Evolutionary conservation across 2,329 filamentous ascomycete genomes (phyloP).

Genomic region (Colletotrichum musicola): DNA sequence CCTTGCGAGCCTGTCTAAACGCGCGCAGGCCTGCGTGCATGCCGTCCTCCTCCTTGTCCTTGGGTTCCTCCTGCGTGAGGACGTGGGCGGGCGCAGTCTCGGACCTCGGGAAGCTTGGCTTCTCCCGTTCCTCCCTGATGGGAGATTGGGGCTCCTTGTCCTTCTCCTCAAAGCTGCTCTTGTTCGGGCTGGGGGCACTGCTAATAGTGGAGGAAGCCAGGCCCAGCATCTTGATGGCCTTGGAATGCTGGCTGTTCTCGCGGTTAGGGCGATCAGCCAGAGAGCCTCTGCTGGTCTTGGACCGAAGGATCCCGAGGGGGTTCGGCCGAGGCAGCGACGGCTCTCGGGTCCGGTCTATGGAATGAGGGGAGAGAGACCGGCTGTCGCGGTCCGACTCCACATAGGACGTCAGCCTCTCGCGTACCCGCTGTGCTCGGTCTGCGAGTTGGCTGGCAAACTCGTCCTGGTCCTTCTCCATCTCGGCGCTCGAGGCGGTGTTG

Average conservation of each 20-base stretch:
- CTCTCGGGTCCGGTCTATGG: conserved; percentile 53
- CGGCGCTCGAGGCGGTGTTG: conserved; percentile 21
- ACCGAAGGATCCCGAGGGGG: conserved; percentile 72
- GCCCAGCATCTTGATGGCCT: conserved; percentile 73
- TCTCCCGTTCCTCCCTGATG: conserved; percentile 44
- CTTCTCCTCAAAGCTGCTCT: conserved; percentile 52
- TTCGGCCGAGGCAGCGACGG: conserved; percentile 58
- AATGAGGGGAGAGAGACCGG: conserved; percentile 56
- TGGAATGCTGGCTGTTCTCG: conserved; percentile 60
- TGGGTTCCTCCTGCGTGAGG: conserved; percentile 40
- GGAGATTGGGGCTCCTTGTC: conserved; percentile 47
- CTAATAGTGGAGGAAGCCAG: conserved; percentile 60
- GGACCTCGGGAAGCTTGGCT: conserved; percentile 16
- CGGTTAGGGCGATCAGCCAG: conserved; percentile 62
- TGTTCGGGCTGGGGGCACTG: conserved; percentile 55
- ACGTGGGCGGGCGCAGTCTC: conserved; percentile 7
- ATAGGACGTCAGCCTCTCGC: conserved; percentile 79
- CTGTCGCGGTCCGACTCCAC: conserved; percentile 68
- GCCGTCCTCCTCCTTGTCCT: conserved; percentile 54
- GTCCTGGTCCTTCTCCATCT: conserved; percentile 69
- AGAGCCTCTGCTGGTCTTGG: conserved; percentile 77
- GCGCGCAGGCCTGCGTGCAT: conserved; percentile 66
- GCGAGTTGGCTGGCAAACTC: conserved; percentile 82
- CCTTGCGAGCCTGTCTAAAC: conserved; percentile 69
- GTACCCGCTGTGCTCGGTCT: conserved; percentile 74